A percentile compares a stretch with the other conserved stretches of the same genome.
Evolutionary conservation across 2,329 filamentous ascomycete species (phyloP).

Genomic region (Penicillium sp.): DNA sequence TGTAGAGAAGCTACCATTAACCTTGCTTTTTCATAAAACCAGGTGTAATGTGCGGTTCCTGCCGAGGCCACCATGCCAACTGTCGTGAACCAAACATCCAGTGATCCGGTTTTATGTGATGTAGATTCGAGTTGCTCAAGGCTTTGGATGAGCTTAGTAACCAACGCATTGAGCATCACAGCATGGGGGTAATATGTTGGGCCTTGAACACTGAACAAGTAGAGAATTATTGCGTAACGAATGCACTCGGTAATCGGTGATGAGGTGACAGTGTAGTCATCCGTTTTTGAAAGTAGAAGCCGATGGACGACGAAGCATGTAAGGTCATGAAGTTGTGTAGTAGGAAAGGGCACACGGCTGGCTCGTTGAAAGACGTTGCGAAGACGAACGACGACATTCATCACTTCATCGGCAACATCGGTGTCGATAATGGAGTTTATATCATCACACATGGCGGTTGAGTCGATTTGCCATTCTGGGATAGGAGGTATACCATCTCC

Average conservation of each 20-base stretch:
- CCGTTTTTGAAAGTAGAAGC: slow-evolving; percentile 39
- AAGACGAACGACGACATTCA: slow-evolving; percentile 50
- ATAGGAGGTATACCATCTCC: slow-evolving; percentile 57
- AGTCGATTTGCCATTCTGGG: slow-evolving; percentile 52
- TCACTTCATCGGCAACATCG: slow-evolving; percentile 41
- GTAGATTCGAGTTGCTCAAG: slow-evolving; percentile 29
- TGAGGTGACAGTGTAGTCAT: not conserved
- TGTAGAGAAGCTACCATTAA: slow-evolving; percentile 11
- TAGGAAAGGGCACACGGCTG: slow-evolving; percentile 28
- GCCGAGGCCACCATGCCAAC: slow-evolving; percentile 44
- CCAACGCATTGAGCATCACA: slow-evolving; percentile 42
- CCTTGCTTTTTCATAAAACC: slow-evolving; percentile 22
- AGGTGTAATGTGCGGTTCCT: slow-evolving; percentile 20
- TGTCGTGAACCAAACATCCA: slow-evolving; percentile 50
- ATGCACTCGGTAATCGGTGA: slow-evolving; percentile 48
- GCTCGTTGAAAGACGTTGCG: slow-evolving; percentile 48
- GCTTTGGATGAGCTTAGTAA: slow-evolving; percentile 36
- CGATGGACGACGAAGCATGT: slow-evolving; percentile 60
- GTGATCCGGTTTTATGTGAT: slow-evolving; percentile 18
- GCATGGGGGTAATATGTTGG: slow-evolving; percentile 61
- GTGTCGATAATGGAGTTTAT: slow-evolving; percentile 21
- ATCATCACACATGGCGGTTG: slow-evolving; percentile 7
- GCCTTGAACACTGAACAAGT: slow-evolving; percentile 60
- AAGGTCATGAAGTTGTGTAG: slow-evolving; percentile 58
- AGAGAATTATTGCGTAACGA: slow-evolving; percentile 54